Evolutionary conservation across 495 filamentous ascomycete species (phyloP).

Genomic region (Penicillium paxilli): DNA sequence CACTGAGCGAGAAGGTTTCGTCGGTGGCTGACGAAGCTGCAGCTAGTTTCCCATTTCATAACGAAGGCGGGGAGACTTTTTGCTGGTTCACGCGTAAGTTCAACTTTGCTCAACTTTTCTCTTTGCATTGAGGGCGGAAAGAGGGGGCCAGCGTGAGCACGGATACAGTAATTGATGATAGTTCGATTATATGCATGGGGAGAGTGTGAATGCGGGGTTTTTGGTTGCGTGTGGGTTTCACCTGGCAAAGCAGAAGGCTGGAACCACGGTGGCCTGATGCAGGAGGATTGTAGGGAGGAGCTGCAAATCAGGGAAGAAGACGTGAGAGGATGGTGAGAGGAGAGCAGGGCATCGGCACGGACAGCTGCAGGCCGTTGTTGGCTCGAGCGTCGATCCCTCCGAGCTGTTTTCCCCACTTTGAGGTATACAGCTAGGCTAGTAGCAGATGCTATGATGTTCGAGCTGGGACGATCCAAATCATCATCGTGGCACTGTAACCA

Average conservation of each 20-base stretch:
- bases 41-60: background rate
- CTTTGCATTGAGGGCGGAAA: background rate
- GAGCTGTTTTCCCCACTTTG: conserved; percentile 4
- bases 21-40: background rate
- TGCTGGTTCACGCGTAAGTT: background rate
- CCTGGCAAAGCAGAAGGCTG: no score
- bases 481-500: no score
- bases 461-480: no score
- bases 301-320: background rate
- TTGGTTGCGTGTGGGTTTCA: conserved; percentile 19
- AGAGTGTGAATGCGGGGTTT: background rate
- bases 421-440: background rate
- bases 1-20: background rate
- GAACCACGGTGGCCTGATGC: background rate
- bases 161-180: background rate
- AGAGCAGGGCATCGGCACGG: conserved; percentile 1
- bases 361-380: conserved; percentile 1
- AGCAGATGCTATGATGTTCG: no score
- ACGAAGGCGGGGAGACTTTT: background rate
- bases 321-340: background rate
- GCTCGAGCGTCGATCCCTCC: conserved; percentile 8
- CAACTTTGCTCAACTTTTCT: background rate
- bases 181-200: background rate
- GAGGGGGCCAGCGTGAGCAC: background rate
- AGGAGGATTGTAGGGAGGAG: background rate